These are phyloP conservation scores for Backusella sp. DNA, from an alignment of 192 early-diverging fungal genomes.

Conservation along the genomic window DNA sequence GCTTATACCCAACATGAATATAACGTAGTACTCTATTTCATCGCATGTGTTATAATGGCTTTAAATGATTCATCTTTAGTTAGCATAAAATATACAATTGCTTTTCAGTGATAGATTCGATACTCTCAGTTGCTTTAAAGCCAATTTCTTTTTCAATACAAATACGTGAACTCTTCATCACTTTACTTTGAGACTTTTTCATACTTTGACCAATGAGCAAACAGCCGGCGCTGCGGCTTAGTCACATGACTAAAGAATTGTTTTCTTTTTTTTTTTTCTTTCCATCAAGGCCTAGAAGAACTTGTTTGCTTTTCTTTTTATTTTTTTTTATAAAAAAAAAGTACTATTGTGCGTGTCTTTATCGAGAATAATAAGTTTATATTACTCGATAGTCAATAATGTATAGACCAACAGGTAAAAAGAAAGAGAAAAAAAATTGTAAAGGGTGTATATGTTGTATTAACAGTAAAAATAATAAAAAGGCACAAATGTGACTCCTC, in stretches of 20 bases:
- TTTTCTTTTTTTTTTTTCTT: conserved; percentile 1
- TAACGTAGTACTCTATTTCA: no score
- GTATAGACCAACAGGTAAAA: conserved; percentile 18
- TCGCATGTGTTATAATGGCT: neutral
- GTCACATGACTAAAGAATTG: neutral
- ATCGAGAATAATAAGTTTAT: neutral
- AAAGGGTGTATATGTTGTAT: neutral
- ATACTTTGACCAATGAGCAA: neutral
- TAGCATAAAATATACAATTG: no score
- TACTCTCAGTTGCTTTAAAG: no score
- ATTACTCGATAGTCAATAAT: neutral
- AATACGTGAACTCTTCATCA: neutral
- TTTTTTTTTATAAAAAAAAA: neutral
- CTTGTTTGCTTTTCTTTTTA: neutral
- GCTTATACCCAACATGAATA: no score
- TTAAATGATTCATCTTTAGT: neutral
- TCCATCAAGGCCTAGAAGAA: neutral
- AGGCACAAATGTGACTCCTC: conserved; percentile 26
- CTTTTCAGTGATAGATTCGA: neutral
- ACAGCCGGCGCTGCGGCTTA: neutral
- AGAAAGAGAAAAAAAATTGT: neutral
- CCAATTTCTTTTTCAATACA: no score
- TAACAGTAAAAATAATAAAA: neutral
- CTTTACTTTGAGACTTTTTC: neutral
- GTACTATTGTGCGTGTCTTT: neutral